Evolutionary conservation across 225 moss, liverwort and hornwort genomes (phyloP), one percentile per base, ranked within the genome.

Genomic region (Thuidium tamariscinum): DNA sequence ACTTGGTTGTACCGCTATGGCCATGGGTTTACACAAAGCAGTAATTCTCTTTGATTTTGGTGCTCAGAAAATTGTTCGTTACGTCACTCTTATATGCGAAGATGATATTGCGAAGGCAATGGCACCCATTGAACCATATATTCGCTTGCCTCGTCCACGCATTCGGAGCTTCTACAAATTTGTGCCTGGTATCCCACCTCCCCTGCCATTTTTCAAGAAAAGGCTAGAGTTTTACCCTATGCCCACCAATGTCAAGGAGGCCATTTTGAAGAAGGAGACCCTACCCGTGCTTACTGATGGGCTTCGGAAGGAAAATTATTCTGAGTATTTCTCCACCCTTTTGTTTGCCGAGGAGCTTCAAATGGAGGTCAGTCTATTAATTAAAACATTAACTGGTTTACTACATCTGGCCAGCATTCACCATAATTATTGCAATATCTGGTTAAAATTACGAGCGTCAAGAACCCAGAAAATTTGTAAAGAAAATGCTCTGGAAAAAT

Each of bases 271-370:
- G 88, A 93, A 91, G 39, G 93, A 93, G 69, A 85, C 86, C 4
- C 69, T 87, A 52, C 91, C 89, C 27, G 91, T 93, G 62, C 85
- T 92, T 25, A n/a, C 63, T 11, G 90, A 88, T 61, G 93, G 92
- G 52, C 89, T 93, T 44, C 89, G 80, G 55, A 93, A 89, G 73
- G 92, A 91, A 81, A 93, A 89, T 54, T 93, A 93, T 87, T 87
- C 71, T 13, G 90, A 90, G 44, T 93, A 93, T 56, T 92, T 92
- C 72, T 89, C 92, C 48, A 85, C 90, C 54, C 92, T 93, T 34
- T 18, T 88, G 77, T 92, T 92, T 89, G 93, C 89, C 32, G 93
- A 93, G 89, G 93, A 93, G 85, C 92, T 93, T 81, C 93, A 93
- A 83, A 93, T 93, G 92, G 93, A 93, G 93, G 93, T 93, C 29